Conservation (phyloP, 768 basidiomycete genomes). For the Pleurotus ostreatus region DNA sequence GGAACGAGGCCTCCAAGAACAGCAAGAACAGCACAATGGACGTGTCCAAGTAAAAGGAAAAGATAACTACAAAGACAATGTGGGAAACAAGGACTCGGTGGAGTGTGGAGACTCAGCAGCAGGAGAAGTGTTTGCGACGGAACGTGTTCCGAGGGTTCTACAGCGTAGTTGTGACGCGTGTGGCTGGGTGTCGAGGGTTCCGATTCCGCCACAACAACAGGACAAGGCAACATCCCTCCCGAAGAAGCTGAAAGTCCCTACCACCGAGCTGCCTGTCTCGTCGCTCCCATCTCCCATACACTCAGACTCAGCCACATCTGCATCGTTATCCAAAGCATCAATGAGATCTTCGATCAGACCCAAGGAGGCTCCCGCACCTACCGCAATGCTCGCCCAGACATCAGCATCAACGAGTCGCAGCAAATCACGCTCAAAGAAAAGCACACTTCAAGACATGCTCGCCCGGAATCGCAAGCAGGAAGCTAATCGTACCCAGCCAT, state of each 20-base stretch:
- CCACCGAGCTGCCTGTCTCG: neutral
- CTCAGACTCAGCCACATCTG: conserved; percentile 7
- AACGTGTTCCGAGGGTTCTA: conserved; percentile 13
- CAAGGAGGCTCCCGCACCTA: neutral
- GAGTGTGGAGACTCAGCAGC: neutral
- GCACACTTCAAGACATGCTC: conserved; percentile 60
- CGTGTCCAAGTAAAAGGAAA: no score
- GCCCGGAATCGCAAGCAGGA: conserved; percentile 54
- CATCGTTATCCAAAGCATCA: conserved; percentile 11
- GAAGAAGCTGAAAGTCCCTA: neutral
- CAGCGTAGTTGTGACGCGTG: conserved; percentile 28
- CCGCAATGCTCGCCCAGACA: neutral
- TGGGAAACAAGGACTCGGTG: neutral
- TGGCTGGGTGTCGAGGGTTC: conserved; percentile 17
- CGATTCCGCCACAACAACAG: conserved; percentile 13
- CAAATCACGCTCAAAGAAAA: conserved; percentile 44
- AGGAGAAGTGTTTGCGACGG: no score
- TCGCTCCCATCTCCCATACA: conserved; percentile 1
- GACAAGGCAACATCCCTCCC: neutral
- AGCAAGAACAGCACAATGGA: no score
- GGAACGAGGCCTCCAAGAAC: no score
- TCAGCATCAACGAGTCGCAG: conserved; percentile 10
- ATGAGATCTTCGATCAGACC: conserved; percentile 1
- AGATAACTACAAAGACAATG: conserved; percentile 4
- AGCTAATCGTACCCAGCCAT: conserved; percentile 27